Evolutionary conservation across 495 filamentous ascomycete genomes (phyloP), one percentile per base, ranked within the genome.

Genomic region (Rostrohypoxylon terebratum): DNA sequence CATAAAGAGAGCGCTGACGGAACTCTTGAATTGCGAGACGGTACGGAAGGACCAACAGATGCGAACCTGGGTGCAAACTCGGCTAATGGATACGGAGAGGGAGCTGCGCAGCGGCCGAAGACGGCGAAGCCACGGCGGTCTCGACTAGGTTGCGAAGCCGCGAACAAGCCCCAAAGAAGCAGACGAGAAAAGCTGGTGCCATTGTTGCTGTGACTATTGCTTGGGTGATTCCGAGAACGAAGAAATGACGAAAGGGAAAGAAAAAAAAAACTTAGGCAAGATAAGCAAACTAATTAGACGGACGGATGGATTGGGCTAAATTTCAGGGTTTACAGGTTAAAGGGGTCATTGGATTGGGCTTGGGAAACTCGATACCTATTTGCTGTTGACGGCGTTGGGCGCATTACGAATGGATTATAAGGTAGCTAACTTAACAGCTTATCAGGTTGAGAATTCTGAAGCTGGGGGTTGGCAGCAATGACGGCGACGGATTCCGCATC

Each of bases 1-100:
- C 51, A 89, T 90, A 77, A 91, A 91, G 79, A 81, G 83, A 14
- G 87, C 87, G 10, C 75, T 91, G 67, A 91, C 89, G 3, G 88
- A 89, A 73, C 81, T 91, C 25, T 84, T 91, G 62, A 91, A 91
- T 78, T 90, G 86, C 75, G 85, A 88, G 28, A 78, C 82, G 20
- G 86, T 89, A 10, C 82, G 85, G 21, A 72, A 72, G 9, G 88
- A 91, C 74, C 75, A 77, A n/a, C 80, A 80, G 21, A 87, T 89
- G 75, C 82, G 89, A 38, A 84, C 80, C 8, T 91, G 89, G 89
- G 85, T 91, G 2, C 89, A 91, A 75, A 81, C 81, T 7, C 81
- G 88, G 23, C 78, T 91, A 25, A 89, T 91, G 85, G 87, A 90
- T 72, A 86, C 87, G 42, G 89, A 91, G 73, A 84, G 80, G 61